These are phyloP conservation scores for Ambispora gerdemannii DNA, from an alignment of 192 early-diverging fungal genomes.

Conservation along the genomic window DNA sequence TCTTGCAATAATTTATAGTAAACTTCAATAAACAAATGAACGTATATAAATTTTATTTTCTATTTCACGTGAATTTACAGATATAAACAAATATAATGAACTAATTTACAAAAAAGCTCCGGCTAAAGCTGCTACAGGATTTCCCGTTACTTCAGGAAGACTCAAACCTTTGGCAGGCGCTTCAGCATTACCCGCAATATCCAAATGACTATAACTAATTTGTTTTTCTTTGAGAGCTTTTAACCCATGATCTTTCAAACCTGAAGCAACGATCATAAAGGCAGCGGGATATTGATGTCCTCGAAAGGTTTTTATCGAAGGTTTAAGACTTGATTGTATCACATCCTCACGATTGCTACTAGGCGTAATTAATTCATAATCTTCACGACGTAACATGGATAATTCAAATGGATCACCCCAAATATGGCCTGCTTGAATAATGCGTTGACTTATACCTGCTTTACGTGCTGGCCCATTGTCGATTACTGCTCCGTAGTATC, in stretches of 20 bases:
- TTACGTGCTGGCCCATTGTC: conserved; percentile 76
- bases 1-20: no score
- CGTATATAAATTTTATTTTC: no score
- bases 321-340: conserved; percentile 73
- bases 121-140: conserved; percentile 72
- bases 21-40: no score
- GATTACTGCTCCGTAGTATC: conserved; percentile 69
- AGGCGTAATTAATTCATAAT: conserved; percentile 60
- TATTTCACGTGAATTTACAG: no score
- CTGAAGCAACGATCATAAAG: conserved; percentile 76
- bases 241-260: conserved; percentile 69
- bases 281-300: conserved; percentile 88
- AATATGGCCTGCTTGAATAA: conserved; percentile 63
- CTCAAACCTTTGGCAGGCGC: conserved; percentile 59
- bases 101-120: conserved; percentile 65
- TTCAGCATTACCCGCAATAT: conserved; percentile 76
- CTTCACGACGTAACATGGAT: conserved; percentile 78
- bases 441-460: conserved; percentile 54
- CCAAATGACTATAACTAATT: conserved; percentile 80
- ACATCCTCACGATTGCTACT: conserved; percentile 75
- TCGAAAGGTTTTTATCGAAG: conserved; percentile 68
- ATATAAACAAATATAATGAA: no score
- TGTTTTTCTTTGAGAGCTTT: conserved; percentile 50
- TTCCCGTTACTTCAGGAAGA: conserved; percentile 68
- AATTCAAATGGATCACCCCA: conserved; percentile 80